phyloP scores from a whole-genome alignment of 2,329 filamentous ascomycete genomes.

The Colletotrichum sp. region DNA sequence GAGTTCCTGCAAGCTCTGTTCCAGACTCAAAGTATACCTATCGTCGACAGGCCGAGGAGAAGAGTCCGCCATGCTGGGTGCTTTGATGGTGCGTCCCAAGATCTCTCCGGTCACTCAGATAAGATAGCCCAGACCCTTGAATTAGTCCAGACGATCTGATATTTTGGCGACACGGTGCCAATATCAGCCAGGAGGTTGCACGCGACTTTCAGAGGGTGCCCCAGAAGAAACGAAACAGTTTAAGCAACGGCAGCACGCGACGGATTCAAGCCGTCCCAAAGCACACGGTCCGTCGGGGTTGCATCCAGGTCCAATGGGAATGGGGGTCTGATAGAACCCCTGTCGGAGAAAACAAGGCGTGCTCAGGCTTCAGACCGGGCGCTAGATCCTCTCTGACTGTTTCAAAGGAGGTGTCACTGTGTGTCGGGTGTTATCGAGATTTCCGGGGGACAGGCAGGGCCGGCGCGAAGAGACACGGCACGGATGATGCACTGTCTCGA shows the following conservation, averaged over 20 bases:
- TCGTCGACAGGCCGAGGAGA: conserved; percentile 23
- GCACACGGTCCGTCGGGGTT: conserved; percentile 7
- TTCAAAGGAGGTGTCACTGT: conserved; percentile 18
- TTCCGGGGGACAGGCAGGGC: conserved; percentile 7
- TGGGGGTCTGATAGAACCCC: conserved; percentile 5
- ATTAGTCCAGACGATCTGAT: conserved; percentile 8
- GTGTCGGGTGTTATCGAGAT: conserved; percentile 10
- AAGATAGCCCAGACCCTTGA: not conserved
- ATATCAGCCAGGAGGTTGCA: not conserved
- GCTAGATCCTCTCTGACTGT: conserved; percentile 16
- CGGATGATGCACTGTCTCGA: conserved; percentile 15
- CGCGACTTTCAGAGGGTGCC: conserved; percentile 1
- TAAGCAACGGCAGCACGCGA: conserved; percentile 11
- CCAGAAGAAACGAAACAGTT: conserved; percentile 19
- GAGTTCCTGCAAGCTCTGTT: conserved; percentile 71
- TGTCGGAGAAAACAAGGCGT: conserved; percentile 12
- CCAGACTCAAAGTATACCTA: conserved; percentile 59
- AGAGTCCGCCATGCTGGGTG: not conserved
- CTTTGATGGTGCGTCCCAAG: not conserved
- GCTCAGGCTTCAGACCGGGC: not conserved
- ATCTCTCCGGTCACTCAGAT: not conserved
- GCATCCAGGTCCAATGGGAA: not conserved
- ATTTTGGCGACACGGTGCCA: not conserved
- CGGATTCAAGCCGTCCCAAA: not conserved
- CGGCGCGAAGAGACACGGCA: conserved; percentile 7